phyloP scores from a whole-genome alignment of 495 filamentous ascomycete species.

The Trichoderma gamsii region DNA sequence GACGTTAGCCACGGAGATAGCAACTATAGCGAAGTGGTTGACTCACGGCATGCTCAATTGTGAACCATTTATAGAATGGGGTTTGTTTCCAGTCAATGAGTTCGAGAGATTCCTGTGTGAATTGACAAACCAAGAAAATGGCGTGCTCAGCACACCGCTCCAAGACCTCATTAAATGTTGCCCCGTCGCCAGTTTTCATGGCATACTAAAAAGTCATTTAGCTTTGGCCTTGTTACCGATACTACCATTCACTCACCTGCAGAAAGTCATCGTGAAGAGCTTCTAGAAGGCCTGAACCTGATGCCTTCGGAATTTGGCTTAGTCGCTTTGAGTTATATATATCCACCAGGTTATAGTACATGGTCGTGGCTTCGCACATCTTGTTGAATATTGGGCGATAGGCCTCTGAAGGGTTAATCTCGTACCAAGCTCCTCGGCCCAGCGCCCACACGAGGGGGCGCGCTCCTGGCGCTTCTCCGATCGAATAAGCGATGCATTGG shows the following conservation, averaged over 20 bases:
- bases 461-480: slow-evolving; percentile 57
- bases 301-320: slow-evolving; percentile 28
- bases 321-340: slow-evolving; percentile 26
- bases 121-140: slow-evolving; percentile 38
- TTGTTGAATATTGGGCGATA: slow-evolving; percentile 58
- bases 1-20: not conserved
- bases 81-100: slow-evolving; percentile 30
- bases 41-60: slow-evolving; percentile 30
- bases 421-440: slow-evolving; percentile 73
- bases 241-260: slow-evolving; percentile 2
- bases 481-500: slow-evolving; percentile 59
- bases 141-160: slow-evolving; percentile 31
- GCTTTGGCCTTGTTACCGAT: slow-evolving; percentile 15
- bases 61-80: slow-evolving; percentile 32
- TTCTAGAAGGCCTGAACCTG: slow-evolving; percentile 31
- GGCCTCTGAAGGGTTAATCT: slow-evolving; percentile 54
- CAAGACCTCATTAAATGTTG: slow-evolving; percentile 34
- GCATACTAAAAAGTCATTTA: slow-evolving; percentile 30
- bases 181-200: slow-evolving; percentile 36
- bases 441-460: slow-evolving; percentile 66
- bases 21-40: not conserved
- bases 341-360: slow-evolving; percentile 58
- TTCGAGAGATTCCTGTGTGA: slow-evolving; percentile 27
- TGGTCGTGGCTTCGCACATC: slow-evolving; percentile 62
- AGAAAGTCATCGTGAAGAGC: slow-evolving; percentile 18